phyloP scores from a whole-genome alignment of 2,329 filamentous ascomycete species.

The Fulvia fulva region DNA sequence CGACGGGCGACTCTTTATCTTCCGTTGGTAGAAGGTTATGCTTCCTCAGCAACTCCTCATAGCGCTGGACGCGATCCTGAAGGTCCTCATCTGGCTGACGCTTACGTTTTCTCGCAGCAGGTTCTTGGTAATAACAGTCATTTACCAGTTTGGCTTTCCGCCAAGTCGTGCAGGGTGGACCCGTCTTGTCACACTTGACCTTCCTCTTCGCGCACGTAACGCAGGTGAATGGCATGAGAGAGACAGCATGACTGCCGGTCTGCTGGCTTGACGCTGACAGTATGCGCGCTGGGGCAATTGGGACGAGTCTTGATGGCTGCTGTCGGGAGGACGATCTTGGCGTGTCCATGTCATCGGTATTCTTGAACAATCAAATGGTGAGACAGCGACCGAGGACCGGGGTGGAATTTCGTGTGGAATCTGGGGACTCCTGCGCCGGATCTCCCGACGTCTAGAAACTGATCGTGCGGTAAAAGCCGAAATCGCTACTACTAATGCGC shows the following conservation, averaged over 20 bases:
- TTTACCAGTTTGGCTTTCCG: conserved; percentile 28
- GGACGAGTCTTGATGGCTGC: conserved; percentile 8
- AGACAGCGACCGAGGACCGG: no score
- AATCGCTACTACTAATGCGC: no score
- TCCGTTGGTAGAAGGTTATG: conserved; percentile 32
- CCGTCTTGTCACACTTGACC: conserved; percentile 36
- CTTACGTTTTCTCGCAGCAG: conserved; percentile 39
- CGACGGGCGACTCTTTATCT: neutral
- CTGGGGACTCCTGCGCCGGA: no score
- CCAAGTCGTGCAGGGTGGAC: conserved; percentile 36
- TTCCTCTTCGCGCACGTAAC: conserved; percentile 37
- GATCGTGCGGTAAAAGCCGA: no score
- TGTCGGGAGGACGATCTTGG: neutral
- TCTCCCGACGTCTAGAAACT: no score
- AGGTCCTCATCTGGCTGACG: conserved; percentile 33
- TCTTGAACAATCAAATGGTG: no score
- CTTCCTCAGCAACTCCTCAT: conserved; percentile 39
- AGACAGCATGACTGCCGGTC: conserved; percentile 6
- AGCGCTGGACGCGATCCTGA: conserved; percentile 37
- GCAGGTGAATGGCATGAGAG: conserved; percentile 30
- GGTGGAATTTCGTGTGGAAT: no score
- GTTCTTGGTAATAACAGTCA: conserved; percentile 41
- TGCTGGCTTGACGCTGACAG: neutral
- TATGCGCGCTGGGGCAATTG: conserved; percentile 17
- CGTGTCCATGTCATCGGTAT: neutral